Base-by-base conservation (phyloP, 192 early-diverging fungal genomes). In the Coemansia sp. region DNA sequence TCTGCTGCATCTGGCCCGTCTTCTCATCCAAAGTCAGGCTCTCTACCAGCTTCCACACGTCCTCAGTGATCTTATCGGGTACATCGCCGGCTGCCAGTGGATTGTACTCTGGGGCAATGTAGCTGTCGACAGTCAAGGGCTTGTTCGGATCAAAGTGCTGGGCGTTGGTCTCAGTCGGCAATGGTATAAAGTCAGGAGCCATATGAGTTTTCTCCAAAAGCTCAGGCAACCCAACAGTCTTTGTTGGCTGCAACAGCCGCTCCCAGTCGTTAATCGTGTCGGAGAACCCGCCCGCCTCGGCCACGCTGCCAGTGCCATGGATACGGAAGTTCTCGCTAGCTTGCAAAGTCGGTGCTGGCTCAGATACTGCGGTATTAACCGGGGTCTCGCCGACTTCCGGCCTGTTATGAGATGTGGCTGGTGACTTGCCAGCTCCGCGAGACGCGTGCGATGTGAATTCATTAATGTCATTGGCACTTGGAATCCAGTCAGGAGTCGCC, bases 1-100 rank as follows among this genome's bases (percentile, higher is more conserved):
- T 75, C 74, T 91, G 90, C 36, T 86, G 86, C 90, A 91, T 90
- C 67, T 91, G 90, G 1, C 90, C 90, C 36, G 80, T 74, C 64
- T 88, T 84, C 46, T 91, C 88, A 10, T 74, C 73, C 11, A 86
- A 40, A 1, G 79, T 79, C 74, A 91, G 77, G 27, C 70, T 74
- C 38, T 79, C 77, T 11, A 87, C 78, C 70, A 89, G 54, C 3
- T 47, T 31, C 65, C 70, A 77, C 57, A 89, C 85, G 49, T 87
- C 89, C 18, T 66, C 68, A 40, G 79, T 77, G 24, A 88, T 82
- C 9, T 57, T 10, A 3, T 38, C 68, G 0, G 81, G 73, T 46
- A 41, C 52, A n/a, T 76, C 71, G 49, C 40, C 52, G 44, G 52
- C 5, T 1, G 46, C 49, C 66, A 74, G 55, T 3, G 40, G 15